These are phyloP conservation scores for Gilbertella persicaria DNA, from an alignment of 371 early-diverging fungal species.

Conservation along the genomic window DNA sequence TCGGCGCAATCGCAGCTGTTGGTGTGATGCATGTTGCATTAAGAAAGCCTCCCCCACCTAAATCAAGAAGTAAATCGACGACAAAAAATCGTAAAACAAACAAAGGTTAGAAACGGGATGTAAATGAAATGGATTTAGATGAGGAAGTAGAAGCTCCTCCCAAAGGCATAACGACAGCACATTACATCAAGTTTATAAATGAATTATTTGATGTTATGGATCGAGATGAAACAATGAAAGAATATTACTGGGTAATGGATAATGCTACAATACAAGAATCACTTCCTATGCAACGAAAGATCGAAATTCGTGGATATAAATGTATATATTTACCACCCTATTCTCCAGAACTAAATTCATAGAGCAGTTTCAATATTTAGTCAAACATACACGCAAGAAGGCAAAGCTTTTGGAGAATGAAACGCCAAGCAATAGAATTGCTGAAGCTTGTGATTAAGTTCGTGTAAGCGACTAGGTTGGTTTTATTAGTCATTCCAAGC, in stretches of 20 bases:
- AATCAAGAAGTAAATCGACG: slow-evolving; percentile 1
- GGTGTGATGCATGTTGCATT: background rate
- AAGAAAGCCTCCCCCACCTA: background rate
- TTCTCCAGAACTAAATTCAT: background rate
- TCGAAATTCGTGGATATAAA: background rate
- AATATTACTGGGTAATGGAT: slow-evolving; percentile 1
- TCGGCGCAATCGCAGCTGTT: background rate
- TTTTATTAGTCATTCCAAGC: background rate
- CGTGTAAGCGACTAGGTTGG: background rate
- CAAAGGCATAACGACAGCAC: slow-evolving; percentile 8
- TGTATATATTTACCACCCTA: background rate
- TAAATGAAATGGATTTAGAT: slow-evolving; percentile 5
- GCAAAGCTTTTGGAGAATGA: slow-evolving; percentile 1
- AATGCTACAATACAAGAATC: slow-evolving; percentile 4
- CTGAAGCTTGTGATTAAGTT: slow-evolving; percentile 1
- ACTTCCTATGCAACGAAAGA: slow-evolving; percentile 7
- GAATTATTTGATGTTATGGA: slow-evolving; percentile 2
- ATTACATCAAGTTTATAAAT: slow-evolving; percentile 11
- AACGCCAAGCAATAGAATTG: background rate
- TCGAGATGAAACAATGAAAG: background rate
- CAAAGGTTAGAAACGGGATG: slow-evolving; percentile 1
- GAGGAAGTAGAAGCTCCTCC: slow-evolving; percentile 7
- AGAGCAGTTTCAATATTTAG: slow-evolving; percentile 1
- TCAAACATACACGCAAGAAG: background rate
- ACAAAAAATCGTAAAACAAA: slow-evolving; percentile 2